A percentile compares a stretch with the other conserved stretches of the same genome.
These are phyloP conservation scores for Eremomyces bilateralis DNA, from an alignment of 495 filamentous ascomycete genomes.

Conservation along the genomic window DNA sequence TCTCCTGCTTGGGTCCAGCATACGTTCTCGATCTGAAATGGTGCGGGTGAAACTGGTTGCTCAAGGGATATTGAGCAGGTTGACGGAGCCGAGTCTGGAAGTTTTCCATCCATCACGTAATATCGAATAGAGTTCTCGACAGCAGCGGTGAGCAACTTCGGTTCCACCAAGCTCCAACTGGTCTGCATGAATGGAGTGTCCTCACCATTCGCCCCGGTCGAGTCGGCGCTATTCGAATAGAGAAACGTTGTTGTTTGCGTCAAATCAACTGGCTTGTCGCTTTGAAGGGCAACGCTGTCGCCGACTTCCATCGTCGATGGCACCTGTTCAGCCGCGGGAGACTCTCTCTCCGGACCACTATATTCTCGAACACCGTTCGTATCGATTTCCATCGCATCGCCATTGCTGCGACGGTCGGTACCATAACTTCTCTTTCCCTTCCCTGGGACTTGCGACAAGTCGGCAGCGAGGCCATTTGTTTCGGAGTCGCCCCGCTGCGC, in stretches of 20 bases:
- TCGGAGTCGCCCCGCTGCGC: background rate
- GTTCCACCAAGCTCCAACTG: background rate
- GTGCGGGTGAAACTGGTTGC: background rate
- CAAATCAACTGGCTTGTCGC: background rate
- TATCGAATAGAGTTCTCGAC: background rate
- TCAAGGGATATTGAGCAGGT: no score
- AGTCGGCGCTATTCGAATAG: background rate
- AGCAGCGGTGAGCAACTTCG: background rate
- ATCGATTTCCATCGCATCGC: background rate
- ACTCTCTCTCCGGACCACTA: background rate
- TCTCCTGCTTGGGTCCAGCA: background rate
- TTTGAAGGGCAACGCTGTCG: background rate
- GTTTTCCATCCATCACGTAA: background rate
- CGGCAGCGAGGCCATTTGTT: background rate
- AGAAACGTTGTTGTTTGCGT: background rate
- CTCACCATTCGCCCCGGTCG: background rate
- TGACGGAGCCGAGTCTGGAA: background rate
- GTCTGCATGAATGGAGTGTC: background rate
- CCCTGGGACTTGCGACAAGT: background rate
- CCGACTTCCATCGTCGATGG: background rate
- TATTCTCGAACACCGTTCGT: background rate
- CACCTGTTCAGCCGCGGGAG: background rate
- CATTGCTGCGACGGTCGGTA: background rate
- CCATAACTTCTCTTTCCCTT: background rate
- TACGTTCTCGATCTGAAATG: background rate